Base-by-base conservation (phyloP, 192 early-diverging fungal genomes). In the Kickxella alabastrina region DNA sequence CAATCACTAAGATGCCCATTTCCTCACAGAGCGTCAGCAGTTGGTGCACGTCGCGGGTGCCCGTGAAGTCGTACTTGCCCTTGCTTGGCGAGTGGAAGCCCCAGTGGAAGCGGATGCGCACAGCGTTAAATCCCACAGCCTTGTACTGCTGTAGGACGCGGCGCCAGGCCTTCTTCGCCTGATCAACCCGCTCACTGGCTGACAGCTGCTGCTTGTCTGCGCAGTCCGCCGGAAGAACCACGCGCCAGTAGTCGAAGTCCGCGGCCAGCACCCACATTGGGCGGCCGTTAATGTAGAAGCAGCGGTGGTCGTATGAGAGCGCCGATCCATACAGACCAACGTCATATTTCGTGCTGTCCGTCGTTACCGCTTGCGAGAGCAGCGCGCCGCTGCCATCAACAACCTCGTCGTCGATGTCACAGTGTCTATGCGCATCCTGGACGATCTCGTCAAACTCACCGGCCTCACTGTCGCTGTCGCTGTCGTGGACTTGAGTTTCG, bases 31-130 rank as follows among this genome's bases (percentile, higher is more conserved):
- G 73, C 6, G 41, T 35, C 14, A 94, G 67, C 26, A 94, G 77
- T 41, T 80, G 78, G 17, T 84, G 78, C 26, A 93, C 77, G 57
- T 93, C 84, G 5, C 86, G 66, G 53, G 81, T 80, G 10, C 80
- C 86, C 5, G 87, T 79, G 69, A 91, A 93, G 43, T 81, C 52
- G 51, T 91, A 93, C 24, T 79, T 59, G 27, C 84, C 86, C 48
- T 87, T 78, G 37, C 63, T 70, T 9, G 89, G 82, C n/a, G 85
- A 89, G 62, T 90, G 87, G 60, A 80, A 90, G 4, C 87, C 89
- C 92, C 92, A 93, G 58, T 91, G 86, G 64, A 94, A 92, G 52
- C 90, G 89, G 46, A 94, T 88, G 12, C 92, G 83, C 57, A 94
- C 85, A 14, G 85, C 69, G 54, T 85, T 93, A 25, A 91, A 77